Percentiles rank a stretch among this genome's conserved stretches.
phyloP scores from a whole-genome alignment of 495 filamentous ascomycete genomes.

The Penicillium cinerascens region DNA sequence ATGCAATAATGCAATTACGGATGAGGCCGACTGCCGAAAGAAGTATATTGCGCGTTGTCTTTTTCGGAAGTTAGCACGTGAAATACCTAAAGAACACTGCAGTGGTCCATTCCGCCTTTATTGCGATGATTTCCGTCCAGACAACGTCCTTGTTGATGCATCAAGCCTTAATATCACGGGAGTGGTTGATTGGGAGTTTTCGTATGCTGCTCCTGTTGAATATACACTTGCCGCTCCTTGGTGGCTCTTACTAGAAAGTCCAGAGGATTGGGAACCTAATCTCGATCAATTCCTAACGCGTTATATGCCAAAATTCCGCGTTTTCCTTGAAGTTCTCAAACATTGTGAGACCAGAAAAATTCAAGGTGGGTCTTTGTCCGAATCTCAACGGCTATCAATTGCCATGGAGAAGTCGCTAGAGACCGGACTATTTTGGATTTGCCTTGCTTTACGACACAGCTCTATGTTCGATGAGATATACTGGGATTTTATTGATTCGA shows the following conservation, averaged over 20 bases:
- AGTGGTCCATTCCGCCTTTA: slow-evolving; percentile 31
- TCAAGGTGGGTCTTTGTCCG: slow-evolving; percentile 12
- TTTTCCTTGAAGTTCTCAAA: slow-evolving; percentile 22
- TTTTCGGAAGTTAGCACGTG: slow-evolving; percentile 25
- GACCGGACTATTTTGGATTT: slow-evolving; percentile 29
- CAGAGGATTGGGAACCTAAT: slow-evolving; percentile 20
- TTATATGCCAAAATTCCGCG: slow-evolving; percentile 13
- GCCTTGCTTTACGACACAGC: slow-evolving; percentile 23
- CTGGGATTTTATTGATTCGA: slow-evolving; percentile 25
- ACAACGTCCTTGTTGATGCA: slow-evolving; percentile 30
- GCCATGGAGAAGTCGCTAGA: slow-evolving; percentile 23
- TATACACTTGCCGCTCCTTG: slow-evolving; percentile 21
- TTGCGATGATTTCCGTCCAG: slow-evolving; percentile 34
- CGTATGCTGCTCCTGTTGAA: slow-evolving; percentile 21
- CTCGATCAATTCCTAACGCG: slow-evolving; percentile 19
- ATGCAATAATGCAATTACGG: slow-evolving; percentile 37
- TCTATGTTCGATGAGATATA: slow-evolving; percentile 32
- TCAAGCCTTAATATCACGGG: slow-evolving; percentile 13
- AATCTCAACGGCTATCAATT: slow-evolving; percentile 21
- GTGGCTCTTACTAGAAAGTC: slow-evolving; percentile 25
- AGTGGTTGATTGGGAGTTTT: slow-evolving; percentile 24
- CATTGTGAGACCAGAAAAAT: slow-evolving; percentile 23
- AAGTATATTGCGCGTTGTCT: slow-evolving; percentile 46
- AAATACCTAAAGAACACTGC: slow-evolving; percentile 18
- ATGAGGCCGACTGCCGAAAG: slow-evolving; percentile 38